These are phyloP conservation scores for Chaetomium sp. DNA, from an alignment of 2,329 filamentous ascomycete genomes.

Conservation along the genomic window DNA sequence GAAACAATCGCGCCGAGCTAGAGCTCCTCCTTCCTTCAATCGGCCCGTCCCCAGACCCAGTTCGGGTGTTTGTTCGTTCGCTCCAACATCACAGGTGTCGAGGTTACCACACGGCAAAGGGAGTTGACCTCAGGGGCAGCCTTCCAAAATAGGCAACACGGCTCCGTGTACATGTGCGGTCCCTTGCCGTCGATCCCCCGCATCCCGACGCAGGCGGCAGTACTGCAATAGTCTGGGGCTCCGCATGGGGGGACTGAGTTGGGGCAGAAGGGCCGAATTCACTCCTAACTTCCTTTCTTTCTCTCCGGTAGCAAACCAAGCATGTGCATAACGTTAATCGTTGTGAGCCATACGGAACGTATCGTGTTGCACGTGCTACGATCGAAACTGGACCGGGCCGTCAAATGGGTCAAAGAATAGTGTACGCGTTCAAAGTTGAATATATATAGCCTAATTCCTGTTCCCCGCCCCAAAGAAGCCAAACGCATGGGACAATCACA, in stretches of 20 bases:
- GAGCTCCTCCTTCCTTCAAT: neutral
- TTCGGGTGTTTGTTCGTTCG: neutral
- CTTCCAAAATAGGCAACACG: slow-evolving; percentile 9
- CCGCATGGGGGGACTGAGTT: slow-evolving; percentile 6
- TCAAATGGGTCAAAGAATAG: too few species aligned
- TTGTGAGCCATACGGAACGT: too few species aligned
- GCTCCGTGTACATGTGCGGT: neutral
- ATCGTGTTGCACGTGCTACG: too few species aligned
- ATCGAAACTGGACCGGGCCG: too few species aligned
- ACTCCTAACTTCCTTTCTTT: neutral
- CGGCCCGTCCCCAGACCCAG: slow-evolving; percentile 6
- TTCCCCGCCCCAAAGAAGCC: too few species aligned
- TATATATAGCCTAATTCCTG: too few species aligned
- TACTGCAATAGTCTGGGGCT: slow-evolving; percentile 3
- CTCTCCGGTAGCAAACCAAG: too few species aligned
- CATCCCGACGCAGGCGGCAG: slow-evolving; percentile 8
- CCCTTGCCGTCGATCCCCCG: slow-evolving; percentile 3
- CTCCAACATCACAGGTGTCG: neutral
- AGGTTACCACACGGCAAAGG: neutral
- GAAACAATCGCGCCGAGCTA: neutral
- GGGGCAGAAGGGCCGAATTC: slow-evolving; percentile 21
- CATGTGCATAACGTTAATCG: too few species aligned
- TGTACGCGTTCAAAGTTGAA: too few species aligned
- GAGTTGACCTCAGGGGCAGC: neutral
- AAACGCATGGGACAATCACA: too few species aligned